phyloP scores from a whole-genome alignment of 345 rosid species.

The Arabidopsis arenosa region DNA sequence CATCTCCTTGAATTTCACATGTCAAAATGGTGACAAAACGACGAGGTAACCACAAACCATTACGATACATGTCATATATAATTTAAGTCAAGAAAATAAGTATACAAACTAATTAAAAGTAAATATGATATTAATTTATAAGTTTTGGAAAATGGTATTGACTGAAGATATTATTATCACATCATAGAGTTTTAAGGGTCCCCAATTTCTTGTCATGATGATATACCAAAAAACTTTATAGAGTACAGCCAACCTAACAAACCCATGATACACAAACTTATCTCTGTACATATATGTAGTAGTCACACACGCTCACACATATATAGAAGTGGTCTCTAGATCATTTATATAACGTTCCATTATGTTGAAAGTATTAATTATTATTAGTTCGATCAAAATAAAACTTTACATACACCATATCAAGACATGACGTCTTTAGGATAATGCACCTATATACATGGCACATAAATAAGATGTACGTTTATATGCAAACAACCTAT shows the following conservation, averaged over 20 bases:
- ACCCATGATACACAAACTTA: conserved; percentile 35
- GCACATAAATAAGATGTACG: conserved; percentile 1
- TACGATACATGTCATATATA: background rate
- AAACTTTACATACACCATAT: conserved; percentile 18
- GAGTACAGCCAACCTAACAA: conserved; percentile 47
- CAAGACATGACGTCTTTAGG: conserved; percentile 24
- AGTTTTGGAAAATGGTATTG: conserved; percentile 15
- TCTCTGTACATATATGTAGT: background rate
- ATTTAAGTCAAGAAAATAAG: background rate
- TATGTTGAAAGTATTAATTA: background rate
- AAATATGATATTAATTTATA: too few relatives aligned
- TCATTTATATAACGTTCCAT: background rate
- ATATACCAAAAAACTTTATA: conserved; percentile 37
- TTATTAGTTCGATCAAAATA: conserved; percentile 4
- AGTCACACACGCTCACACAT: background rate
- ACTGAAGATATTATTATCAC: conserved; percentile 39
- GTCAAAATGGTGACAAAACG: background rate
- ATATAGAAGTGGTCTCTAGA: conserved; percentile 7
- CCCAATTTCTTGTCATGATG: conserved; percentile 40
- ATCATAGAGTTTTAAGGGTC: conserved; percentile 40
- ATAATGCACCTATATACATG: background rate
- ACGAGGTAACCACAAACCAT: background rate
- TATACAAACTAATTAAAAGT: background rate
- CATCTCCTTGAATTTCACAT: background rate
- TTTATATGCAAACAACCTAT: conserved; percentile 22